phyloP scores from a whole-genome alignment of 495 filamentous ascomycete species.

The Tuber calosporum region DNA sequence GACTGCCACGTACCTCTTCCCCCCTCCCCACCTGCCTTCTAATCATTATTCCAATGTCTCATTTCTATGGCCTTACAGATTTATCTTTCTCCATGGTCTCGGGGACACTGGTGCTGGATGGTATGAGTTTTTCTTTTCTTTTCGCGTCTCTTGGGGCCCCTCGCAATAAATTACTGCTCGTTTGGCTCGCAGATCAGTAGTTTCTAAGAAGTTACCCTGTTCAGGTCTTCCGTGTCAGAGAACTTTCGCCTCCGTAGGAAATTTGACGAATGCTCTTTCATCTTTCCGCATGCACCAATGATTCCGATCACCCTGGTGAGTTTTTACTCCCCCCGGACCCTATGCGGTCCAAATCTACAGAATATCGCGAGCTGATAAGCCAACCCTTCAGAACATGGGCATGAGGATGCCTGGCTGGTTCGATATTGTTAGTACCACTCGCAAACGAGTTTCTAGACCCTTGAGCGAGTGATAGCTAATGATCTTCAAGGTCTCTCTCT shows the following conservation, averaged over 20 bases:
- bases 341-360: background rate
- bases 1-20: conserved; percentile 59
- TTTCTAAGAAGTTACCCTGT: conserved; percentile 12
- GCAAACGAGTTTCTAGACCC: conserved; percentile 7
- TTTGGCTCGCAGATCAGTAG: background rate
- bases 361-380: conserved; percentile 4
- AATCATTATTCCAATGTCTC: conserved; percentile 14
- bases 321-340: conserved; percentile 6
- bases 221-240: conserved; percentile 68
- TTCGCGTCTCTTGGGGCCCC: conserved; percentile 2
- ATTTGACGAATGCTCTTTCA: conserved; percentile 83
- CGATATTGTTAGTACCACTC: conserved; percentile 61
- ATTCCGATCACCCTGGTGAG: conserved; percentile 83
- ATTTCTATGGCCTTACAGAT: conserved; percentile 39
- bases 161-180: background rate
- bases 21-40: background rate
- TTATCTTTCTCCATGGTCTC: conserved; percentile 88
- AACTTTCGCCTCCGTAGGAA: conserved; percentile 78
- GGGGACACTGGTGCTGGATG: conserved; percentile 76
- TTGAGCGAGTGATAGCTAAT: conserved; percentile 25
- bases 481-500: conserved; percentile 21
- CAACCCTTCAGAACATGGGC: conserved; percentile 57
- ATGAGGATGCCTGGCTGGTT: conserved; percentile 90
- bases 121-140: conserved; percentile 46
- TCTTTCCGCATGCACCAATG: conserved; percentile 85